phyloP scores from a whole-genome alignment of 225 moss, liverwort and hornwort genomes.

The Marchantia paleacea region DNA sequence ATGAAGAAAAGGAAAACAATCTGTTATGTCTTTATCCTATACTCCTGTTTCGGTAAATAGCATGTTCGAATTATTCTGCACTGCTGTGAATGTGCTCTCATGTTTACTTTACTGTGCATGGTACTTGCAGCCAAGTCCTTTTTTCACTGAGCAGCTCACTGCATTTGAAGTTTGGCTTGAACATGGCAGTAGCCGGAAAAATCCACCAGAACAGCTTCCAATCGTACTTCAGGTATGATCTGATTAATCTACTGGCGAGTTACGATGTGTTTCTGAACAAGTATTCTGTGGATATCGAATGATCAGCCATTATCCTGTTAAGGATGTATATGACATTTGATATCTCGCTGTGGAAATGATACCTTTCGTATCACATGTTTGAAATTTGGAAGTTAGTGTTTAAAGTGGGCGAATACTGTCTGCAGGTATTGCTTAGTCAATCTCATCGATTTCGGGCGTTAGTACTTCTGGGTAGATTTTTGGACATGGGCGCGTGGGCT shows the following conservation, averaged over 20 bases:
- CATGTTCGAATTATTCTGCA: no score
- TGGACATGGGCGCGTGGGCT: conserved; percentile 99
- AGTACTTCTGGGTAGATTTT: conserved; percentile 80
- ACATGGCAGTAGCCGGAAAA: conserved; percentile 89
- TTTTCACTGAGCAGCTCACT: conserved; percentile 94
- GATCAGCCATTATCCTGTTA: not conserved
- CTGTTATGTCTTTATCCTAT: not conserved
- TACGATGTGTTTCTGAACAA: not conserved
- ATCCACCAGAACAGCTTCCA: conserved; percentile 92
- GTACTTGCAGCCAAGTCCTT: conserved; percentile 76
- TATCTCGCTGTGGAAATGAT: not conserved
- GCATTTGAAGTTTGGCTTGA: conserved; percentile 98
- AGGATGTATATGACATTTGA: not conserved
- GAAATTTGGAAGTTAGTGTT: not conserved
- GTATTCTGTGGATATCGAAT: not conserved
- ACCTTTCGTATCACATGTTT: not conserved
- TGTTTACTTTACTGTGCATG: not conserved
- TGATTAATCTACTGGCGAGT: not conserved
- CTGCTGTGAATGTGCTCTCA: not conserved
- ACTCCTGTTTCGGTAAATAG: not conserved
- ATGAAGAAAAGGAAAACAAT: not conserved
- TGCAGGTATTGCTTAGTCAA: conserved; percentile 92
- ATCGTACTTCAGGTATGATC: conserved; percentile 80
- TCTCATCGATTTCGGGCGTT: conserved; percentile 96
- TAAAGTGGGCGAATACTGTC: conserved; percentile 7